These are phyloP conservation scores for Trichophyton schoenleinii DNA, from an alignment of 2,329 filamentous ascomycete genomes.

Conservation along the genomic window DNA sequence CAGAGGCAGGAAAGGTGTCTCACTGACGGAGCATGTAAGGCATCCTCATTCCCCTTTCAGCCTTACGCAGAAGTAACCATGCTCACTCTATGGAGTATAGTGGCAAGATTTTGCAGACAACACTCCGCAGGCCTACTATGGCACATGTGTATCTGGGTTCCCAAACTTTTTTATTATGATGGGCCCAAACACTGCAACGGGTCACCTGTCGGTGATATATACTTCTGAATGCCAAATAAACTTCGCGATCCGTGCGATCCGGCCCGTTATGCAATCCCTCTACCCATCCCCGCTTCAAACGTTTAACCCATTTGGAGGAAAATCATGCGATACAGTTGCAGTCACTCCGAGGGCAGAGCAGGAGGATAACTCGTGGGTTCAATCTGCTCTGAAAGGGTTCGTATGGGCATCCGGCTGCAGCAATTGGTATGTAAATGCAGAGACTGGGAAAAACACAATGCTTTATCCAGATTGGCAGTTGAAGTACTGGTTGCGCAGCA, in stretches of 20 bases:
- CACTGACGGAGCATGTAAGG: slow-evolving; percentile 21
- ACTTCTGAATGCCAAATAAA: slow-evolving; percentile 43
- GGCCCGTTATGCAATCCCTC: slow-evolving; percentile 29
- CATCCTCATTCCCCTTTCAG: slow-evolving; percentile 10
- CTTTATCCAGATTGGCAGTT: slow-evolving; percentile 44
- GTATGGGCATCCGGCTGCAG: slow-evolving; percentile 42
- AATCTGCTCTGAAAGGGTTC: slow-evolving; percentile 30
- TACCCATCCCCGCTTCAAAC: slow-evolving; percentile 19
- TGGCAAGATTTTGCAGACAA: slow-evolving; percentile 28
- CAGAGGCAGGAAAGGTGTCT: slow-evolving; percentile 28
- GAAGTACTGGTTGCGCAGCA: slow-evolving; percentile 36
- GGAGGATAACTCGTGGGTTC: slow-evolving; percentile 28
- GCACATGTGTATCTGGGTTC: slow-evolving; percentile 38
- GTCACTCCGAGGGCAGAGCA: slow-evolving; percentile 28
- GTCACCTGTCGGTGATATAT: slow-evolving; percentile 40
- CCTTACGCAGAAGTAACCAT: slow-evolving; percentile 22
- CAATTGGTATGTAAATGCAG: slow-evolving; percentile 40
- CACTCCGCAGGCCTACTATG: slow-evolving; percentile 36
- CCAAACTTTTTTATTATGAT: slow-evolving; percentile 38
- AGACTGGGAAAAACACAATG: slow-evolving; percentile 38
- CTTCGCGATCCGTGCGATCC: slow-evolving; percentile 32
- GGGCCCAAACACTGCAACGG: slow-evolving; percentile 37
- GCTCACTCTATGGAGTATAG: slow-evolving; percentile 16
- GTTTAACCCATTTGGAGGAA: slow-evolving; percentile 10
- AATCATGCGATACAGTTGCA: slow-evolving; percentile 20